These are phyloP conservation scores for Cordyceps cateniannulata DNA, from an alignment of 2,329 filamentous ascomycete genomes.

Conservation along the genomic window DNA sequence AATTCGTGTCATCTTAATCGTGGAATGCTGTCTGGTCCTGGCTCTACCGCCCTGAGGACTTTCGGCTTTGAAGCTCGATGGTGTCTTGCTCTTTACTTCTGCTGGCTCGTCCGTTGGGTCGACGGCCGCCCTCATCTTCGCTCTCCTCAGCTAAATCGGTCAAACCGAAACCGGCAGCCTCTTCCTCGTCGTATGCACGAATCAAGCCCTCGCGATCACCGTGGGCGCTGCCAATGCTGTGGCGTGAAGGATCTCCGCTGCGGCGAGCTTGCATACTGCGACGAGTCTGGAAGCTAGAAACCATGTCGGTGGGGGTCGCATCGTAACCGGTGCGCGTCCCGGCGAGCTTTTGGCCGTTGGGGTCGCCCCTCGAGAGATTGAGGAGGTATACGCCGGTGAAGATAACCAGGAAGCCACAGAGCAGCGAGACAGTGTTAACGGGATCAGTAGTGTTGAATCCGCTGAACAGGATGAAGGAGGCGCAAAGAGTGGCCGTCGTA, in stretches of 20 bases:
- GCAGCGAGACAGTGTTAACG: conserved; percentile 85
- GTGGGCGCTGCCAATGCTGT: conserved; percentile 57
- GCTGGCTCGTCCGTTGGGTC: conserved; percentile 35
- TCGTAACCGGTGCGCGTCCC: conserved; percentile 59
- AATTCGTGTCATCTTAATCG: conserved; percentile 12
- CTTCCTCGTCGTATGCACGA: conserved; percentile 82
- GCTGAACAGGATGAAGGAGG: conserved; percentile 91
- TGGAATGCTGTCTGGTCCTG: background rate
- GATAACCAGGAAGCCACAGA: conserved; percentile 90
- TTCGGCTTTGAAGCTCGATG: conserved; percentile 47
- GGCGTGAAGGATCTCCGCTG: conserved; percentile 59
- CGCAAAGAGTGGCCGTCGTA: conserved; percentile 86
- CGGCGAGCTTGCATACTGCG: conserved; percentile 87
- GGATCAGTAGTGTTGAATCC: conserved; percentile 93
- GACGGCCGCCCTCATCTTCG: conserved; percentile 48
- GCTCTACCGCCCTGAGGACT: conserved; percentile 26
- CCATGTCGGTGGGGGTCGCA: conserved; percentile 82
- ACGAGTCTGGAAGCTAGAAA: conserved; percentile 83
- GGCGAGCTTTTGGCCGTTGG: conserved; percentile 65
- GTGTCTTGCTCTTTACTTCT: conserved; percentile 29
- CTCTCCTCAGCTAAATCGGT: conserved; percentile 73
- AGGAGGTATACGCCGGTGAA: conserved; percentile 94
- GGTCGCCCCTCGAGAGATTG: conserved; percentile 89
- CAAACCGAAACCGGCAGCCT: conserved; percentile 65
- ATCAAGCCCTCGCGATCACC: conserved; percentile 78